phyloP scores from a whole-genome alignment of 169 alveolate genomes.

The Perkinsus chesapeaki region DNA sequence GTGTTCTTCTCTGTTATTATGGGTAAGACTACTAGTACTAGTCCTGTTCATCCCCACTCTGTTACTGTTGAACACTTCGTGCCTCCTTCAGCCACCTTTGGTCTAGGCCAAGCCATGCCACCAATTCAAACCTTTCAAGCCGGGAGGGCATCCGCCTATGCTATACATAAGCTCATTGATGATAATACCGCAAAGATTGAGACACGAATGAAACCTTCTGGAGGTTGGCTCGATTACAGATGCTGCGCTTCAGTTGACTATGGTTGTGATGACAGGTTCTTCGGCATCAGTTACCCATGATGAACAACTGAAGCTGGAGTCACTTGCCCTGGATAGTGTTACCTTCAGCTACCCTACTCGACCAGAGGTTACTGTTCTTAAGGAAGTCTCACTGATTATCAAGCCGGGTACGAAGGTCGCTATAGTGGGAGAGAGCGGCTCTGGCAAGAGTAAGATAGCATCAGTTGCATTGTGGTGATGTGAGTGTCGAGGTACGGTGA shows the following conservation, averaged over 20 bases:
- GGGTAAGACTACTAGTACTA: background rate
- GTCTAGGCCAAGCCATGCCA: background rate
- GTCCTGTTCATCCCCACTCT: background rate
- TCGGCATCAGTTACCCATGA: background rate
- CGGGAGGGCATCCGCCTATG: background rate
- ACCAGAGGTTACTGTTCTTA: background rate
- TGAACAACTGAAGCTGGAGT: background rate
- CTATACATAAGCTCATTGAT: background rate
- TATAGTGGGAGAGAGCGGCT: slow-evolving; percentile 80
- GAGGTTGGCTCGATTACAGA: background rate
- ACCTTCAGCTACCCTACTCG: background rate
- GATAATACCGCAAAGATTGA: background rate
- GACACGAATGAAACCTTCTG: background rate
- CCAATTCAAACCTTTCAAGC: background rate
- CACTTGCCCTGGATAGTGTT: background rate
- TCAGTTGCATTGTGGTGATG: background rate
- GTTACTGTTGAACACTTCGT: background rate
- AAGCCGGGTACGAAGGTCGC: background rate
- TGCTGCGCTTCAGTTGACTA: background rate
- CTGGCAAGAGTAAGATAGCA: slow-evolving; percentile 68
- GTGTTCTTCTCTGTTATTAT: background rate
- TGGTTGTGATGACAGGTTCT: background rate
- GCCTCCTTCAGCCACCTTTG: background rate
- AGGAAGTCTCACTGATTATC: background rate
- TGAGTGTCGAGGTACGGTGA: slow-evolving; percentile 45